phyloP scores from a whole-genome alignment of 1,284 basidiomycete species.

The Leccinum subspadiceum region DNA sequence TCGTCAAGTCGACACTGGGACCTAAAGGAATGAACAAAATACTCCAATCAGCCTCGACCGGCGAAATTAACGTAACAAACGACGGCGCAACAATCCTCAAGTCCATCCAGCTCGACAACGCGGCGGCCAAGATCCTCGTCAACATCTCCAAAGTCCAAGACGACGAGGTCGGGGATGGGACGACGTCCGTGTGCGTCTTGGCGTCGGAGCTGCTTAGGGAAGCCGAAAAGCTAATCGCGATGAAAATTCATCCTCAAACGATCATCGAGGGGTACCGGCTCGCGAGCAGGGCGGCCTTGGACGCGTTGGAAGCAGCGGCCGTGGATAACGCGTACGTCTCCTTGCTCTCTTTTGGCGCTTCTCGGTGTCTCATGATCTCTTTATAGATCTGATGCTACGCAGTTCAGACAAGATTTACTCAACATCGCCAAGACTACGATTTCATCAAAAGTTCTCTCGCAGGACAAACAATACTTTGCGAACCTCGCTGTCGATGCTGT shows the following conservation, averaged over 20 bases:
- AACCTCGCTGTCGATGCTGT: constrained; percentile 98
- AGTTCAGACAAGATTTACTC: constrained; percentile 88
- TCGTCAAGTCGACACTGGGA: constrained; percentile 97
- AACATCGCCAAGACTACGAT: constrained; percentile 97
- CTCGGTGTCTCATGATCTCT: neutral
- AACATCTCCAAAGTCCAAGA: constrained; percentile 99
- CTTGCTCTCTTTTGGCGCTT: neutral
- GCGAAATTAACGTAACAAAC: constrained; percentile 96
- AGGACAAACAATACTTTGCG: constrained; percentile 98
- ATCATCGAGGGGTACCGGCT: constrained; percentile 98
- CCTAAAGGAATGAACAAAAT: constrained; percentile 99
- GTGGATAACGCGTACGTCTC: constrained; percentile 77
- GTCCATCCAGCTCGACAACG: constrained; percentile 96
- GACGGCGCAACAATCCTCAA: constrained; percentile 99
- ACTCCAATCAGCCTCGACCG: constrained; percentile 87
- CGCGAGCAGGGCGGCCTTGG: constrained; percentile 83
- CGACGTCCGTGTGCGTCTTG: constrained; percentile 92
- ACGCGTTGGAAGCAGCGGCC: constrained; percentile 80
- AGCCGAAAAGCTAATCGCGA: constrained; percentile 92
- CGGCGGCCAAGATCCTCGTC: constrained; percentile 98
- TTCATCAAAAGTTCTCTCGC: constrained; percentile 94
- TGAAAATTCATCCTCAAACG: constrained; percentile 98
- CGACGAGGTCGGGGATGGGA: constrained; percentile 98
- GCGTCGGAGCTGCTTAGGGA: constrained; percentile 92
- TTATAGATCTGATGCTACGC: constrained; percentile 62